Conservation (phyloP, 176 grass and related monocot species). For the Eleusine coracana region DNA sequence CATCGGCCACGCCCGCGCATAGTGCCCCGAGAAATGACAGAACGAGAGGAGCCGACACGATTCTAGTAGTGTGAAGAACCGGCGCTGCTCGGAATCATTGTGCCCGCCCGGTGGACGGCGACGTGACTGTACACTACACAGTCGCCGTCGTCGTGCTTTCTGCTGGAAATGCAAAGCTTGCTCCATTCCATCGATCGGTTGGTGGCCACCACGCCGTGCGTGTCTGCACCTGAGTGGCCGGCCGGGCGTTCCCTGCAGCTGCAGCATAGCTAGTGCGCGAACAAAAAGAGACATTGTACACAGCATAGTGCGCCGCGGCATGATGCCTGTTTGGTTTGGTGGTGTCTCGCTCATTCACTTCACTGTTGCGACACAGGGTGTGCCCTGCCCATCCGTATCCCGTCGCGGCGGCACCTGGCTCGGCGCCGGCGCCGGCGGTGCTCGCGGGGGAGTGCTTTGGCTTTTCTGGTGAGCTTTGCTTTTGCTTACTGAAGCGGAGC, state of each 20-base stretch:
- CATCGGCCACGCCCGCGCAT: background rate
- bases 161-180: background rate
- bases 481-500: background rate
- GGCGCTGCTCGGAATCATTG: constrained; percentile 16
- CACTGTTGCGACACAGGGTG: background rate
- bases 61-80: background rate
- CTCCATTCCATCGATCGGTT: background rate
- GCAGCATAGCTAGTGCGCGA: background rate
- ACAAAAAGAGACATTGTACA: background rate
- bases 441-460: background rate
- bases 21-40: background rate
- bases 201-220: background rate
- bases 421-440: background rate
- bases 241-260: background rate
- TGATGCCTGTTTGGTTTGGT: background rate
- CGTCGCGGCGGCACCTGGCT: background rate
- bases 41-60: background rate
- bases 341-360: background rate
- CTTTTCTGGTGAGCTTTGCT: background rate
- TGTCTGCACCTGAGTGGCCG: background rate
- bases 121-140: background rate
- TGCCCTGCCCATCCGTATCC: background rate
- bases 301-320: background rate
- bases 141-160: background rate
- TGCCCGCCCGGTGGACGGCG: constrained; percentile 29